Base-by-base conservation (phyloP, 192 early-diverging fungal genomes). In the Thamnidium elegans region DNA sequence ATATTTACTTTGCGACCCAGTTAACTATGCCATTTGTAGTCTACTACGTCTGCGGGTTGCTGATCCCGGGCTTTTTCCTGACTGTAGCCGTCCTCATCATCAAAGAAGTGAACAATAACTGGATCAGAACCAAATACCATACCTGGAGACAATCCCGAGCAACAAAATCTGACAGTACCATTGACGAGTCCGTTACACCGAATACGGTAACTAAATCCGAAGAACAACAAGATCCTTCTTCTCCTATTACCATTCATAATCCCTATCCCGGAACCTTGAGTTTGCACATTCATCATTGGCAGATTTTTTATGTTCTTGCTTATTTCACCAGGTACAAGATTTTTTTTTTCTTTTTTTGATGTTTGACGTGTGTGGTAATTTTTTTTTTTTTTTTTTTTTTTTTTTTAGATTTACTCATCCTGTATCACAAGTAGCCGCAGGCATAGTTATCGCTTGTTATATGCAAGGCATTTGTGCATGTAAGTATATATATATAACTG, bases 251-350 rank as follows among this genome's bases (percentile, higher is more conserved):
- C 36, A 39, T 39, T 39, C 36, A 39, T 39, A 39, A 39, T 39
- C 36, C 36, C 2, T 39, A 39, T 39, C 36, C 36, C 36, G 36
- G 36, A 39, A 39, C 36, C 1, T 4, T 73, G 10, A 26, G 44
- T 19, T 63, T 90, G 42, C 90, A 93, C 66, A 64, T 88, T 48
- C 91, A 93, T 66, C 91, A 93, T 63, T 93, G 91, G 91, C 87
- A 90, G 63, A 83, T 93, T 34, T 93, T 93, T 67, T 93, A 92
- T 75, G 79, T 77, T 7, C 70, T 93, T 14, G 88, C 89, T 1
- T 93, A 89, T 56, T 93, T 91, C 60, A 91, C 90, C 20, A 55
- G 66, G 71, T 73, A 65, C 34, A 17, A 50, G 13, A 4, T 47
- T 47, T 47, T 47, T 47, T 47, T 47, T 46, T 15, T 46, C 11